Evolutionary conservation across 352 stramenopile species (phyloP).

Genomic region (Phytophthora agathidicida): DNA sequence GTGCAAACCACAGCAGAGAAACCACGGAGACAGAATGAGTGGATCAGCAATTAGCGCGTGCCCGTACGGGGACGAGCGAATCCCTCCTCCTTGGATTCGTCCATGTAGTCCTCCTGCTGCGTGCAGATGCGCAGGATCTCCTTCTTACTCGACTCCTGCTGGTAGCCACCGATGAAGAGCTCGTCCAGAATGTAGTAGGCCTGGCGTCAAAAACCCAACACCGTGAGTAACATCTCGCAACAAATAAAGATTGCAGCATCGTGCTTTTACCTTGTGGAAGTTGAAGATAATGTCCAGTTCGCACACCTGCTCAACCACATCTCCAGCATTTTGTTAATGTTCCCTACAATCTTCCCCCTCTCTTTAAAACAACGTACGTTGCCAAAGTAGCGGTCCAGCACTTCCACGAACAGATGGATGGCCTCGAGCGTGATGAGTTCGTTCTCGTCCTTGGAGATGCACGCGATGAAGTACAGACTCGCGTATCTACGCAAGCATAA

Average conservation of each 20-base stretch:
- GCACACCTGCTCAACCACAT: constrained; percentile 80
- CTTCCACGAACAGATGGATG: constrained; percentile 98
- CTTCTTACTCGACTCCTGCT: constrained; percentile 96
- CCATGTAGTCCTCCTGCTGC: constrained; percentile 91
- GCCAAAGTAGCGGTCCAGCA: constrained; percentile 97
- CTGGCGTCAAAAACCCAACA: constrained; percentile 24
- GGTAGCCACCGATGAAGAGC: constrained; percentile 98
- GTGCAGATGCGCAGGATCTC: constrained; percentile 90
- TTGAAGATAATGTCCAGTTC: constrained; percentile 99
- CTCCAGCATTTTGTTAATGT: no score
- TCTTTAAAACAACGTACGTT: constrained; percentile 62
- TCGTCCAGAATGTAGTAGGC: constrained; percentile 99
- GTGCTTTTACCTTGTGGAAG: constrained; percentile 96
- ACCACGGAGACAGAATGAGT: constrained; percentile 1
- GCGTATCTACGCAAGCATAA: constrained; percentile 81
- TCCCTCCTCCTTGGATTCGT: constrained; percentile 88
- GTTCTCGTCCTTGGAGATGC: constrained; percentile 96
- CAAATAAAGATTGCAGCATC: neutral
- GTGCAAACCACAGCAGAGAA: neutral
- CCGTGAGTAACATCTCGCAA: neutral
- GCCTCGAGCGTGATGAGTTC: constrained; percentile 97
- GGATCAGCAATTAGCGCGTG: constrained; percentile 47
- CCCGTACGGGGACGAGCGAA: constrained; percentile 69
- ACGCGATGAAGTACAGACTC: constrained; percentile 97
- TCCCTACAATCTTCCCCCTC: neutral